Conservation (phyloP, 2,329 filamentous ascomycete genomes). For the Metarhizium guizhouense region DNA sequence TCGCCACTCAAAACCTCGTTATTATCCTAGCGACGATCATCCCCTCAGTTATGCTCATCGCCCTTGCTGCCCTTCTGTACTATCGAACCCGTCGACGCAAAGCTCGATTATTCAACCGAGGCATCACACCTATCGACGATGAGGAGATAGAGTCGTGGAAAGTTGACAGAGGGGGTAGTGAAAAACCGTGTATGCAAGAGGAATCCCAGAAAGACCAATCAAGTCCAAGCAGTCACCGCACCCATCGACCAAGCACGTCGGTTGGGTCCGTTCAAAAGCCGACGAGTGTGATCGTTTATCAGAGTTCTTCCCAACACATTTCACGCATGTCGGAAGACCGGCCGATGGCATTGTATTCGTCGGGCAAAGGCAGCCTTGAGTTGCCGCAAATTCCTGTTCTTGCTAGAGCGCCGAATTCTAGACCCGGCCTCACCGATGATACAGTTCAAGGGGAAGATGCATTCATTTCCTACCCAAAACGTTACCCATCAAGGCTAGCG, state of each 20-base stretch:
- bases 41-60: constrained; percentile 30
- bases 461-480: constrained; percentile 44
- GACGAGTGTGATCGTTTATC: constrained; percentile 46
- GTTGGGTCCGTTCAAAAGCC: constrained; percentile 33
- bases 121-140: constrained; percentile 53
- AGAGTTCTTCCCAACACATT: constrained; percentile 17
- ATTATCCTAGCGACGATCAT: constrained; percentile 45
- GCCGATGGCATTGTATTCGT: constrained; percentile 20
- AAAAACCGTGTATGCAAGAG: constrained; percentile 16
- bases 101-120: constrained; percentile 39
- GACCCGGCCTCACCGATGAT: constrained; percentile 54
- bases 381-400: constrained; percentile 41
- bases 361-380: constrained; percentile 34
- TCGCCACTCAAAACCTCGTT: constrained; percentile 15
- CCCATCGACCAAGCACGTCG: constrained; percentile 20
- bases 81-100: constrained; percentile 31
- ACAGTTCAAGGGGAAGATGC: constrained; percentile 50
- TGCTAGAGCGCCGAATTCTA: constrained; percentile 53
- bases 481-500: constrained; percentile 34
- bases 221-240: constrained; percentile 8
- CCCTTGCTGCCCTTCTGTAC: constrained; percentile 24
- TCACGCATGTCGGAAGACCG: constrained; percentile 19
- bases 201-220: not conserved
- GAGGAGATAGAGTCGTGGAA: constrained; percentile 60
- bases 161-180: constrained; percentile 21